Conservation (phyloP, 2,329 filamentous ascomycete species). For the Diaporthe sp. region DNA sequence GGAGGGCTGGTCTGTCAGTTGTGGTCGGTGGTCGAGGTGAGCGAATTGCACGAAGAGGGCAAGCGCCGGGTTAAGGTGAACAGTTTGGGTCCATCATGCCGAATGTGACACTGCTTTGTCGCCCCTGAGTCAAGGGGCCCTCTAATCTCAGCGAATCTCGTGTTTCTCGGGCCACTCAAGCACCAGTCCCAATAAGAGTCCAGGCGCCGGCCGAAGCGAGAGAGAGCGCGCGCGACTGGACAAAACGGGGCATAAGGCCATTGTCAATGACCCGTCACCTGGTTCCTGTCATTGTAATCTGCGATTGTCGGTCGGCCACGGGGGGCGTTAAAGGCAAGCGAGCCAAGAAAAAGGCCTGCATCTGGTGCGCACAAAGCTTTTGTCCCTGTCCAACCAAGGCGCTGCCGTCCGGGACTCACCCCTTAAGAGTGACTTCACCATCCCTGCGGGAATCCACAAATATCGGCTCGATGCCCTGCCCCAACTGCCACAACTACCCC, state of each 20-base stretch:
- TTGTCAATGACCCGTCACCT: neutral
- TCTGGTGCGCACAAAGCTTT: neutral
- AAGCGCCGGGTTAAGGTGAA: conserved; percentile 1
- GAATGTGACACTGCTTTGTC: conserved; percentile 1
- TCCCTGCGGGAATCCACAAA: conserved; percentile 14
- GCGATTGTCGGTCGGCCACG: conserved; percentile 2
- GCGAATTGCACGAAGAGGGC: neutral
- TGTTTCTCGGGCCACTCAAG: conserved; percentile 10
- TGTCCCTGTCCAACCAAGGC: conserved; percentile 18
- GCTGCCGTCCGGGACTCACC: neutral
- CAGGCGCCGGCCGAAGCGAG: conserved; percentile 18
- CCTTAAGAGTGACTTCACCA: conserved; percentile 14
- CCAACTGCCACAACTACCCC: neutral
- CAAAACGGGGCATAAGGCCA: conserved; percentile 3
- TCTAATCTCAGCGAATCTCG: conserved; percentile 16
- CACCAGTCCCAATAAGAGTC: conserved; percentile 13
- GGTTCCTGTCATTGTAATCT: conserved; percentile 10
- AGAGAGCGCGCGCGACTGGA: neutral
- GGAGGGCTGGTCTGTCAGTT: neutral
- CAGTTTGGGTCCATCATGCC: neutral
- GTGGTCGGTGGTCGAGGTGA: neutral
- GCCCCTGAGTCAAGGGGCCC: conserved; percentile 26
- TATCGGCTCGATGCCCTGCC: conserved; percentile 7
- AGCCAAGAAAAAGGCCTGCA: conserved; percentile 14
- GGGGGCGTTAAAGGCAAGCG: neutral